These are phyloP conservation scores for Vanilla planifolia DNA, from an alignment of 106 monocot species.

Conservation along the genomic window DNA sequence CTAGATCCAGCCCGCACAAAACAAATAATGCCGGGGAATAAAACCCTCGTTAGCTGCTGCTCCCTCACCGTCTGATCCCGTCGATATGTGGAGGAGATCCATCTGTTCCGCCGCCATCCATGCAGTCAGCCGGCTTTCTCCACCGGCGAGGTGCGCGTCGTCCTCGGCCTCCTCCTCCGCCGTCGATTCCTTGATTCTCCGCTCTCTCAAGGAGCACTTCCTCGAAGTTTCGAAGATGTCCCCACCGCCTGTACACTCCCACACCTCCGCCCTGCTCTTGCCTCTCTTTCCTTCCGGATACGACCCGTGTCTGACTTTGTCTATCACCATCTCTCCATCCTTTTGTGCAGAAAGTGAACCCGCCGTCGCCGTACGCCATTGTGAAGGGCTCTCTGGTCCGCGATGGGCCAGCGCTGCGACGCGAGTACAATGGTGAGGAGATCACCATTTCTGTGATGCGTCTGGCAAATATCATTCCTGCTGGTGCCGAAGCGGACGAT, in stretches of 20 bases:
- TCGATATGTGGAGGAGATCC: conserved; percentile 4
- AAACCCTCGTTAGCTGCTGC: neutral
- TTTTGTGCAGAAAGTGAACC: conserved; percentile 56
- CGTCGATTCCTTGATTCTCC: conserved; percentile 21
- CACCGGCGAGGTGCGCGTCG: neutral
- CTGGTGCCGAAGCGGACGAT: conserved; percentile 44
- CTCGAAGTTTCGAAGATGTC: conserved; percentile 30
- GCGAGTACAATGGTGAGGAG: conserved; percentile 61
- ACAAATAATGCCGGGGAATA: no score
- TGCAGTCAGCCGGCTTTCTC: neutral
- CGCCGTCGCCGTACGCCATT: conserved; percentile 56
- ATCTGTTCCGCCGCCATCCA: neutral
- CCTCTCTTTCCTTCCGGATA: neutral
- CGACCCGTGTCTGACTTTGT: neutral
- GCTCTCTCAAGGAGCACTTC: conserved; percentile 33
- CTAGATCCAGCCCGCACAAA: no score
- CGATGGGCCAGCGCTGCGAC: conserved; percentile 58
- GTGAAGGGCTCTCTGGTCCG: conserved; percentile 64
- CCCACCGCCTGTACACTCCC: conserved; percentile 41
- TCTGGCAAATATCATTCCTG: conserved; percentile 52
- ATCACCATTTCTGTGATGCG: conserved; percentile 79
- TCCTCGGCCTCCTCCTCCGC: conserved; percentile 13
- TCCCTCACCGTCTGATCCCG: neutral
- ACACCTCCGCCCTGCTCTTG: no score
- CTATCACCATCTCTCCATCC: neutral